phyloP scores from a whole-genome alignment of 2,329 filamentous ascomycete species.

The Parafenestella ontariensis region DNA sequence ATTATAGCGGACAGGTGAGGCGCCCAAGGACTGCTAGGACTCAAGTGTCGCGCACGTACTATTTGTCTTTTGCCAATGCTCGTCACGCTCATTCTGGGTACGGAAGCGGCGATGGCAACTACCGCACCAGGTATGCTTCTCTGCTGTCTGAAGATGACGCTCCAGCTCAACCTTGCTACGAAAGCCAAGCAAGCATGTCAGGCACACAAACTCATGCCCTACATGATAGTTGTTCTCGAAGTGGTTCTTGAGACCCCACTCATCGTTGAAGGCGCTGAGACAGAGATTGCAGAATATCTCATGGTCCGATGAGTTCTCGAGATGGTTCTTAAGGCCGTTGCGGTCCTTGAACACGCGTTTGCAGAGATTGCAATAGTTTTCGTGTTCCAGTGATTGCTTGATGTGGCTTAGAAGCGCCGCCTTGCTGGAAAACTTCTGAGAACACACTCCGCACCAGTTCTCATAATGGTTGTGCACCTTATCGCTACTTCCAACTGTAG shows the following conservation, averaged over 20 bases:
- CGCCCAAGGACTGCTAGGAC: too few species aligned
- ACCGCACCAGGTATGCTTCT: constrained; percentile 39
- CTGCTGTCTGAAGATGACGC: constrained; percentile 29
- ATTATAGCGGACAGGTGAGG: too few species aligned
- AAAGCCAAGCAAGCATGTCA: constrained; percentile 40
- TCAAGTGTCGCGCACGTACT: constrained; percentile 18
- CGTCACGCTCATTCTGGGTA: constrained; percentile 41
- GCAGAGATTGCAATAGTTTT: constrained; percentile 47
- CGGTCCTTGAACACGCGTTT: constrained; percentile 44
- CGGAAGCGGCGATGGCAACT: constrained; percentile 37
- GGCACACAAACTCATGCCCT: constrained; percentile 37
- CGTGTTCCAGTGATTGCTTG: constrained; percentile 33
- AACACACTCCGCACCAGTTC: constrained; percentile 46
- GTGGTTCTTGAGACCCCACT: constrained; percentile 42
- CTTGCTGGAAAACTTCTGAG: constrained; percentile 30
- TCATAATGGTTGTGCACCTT: constrained; percentile 26
- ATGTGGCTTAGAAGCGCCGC: constrained; percentile 30
- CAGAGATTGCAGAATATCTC: constrained; percentile 42
- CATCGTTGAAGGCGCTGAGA: constrained; percentile 42
- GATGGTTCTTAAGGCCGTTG: constrained; percentile 45
- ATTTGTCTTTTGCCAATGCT: constrained; percentile 39
- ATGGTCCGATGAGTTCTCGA: constrained; percentile 40
- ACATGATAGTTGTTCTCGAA: constrained; percentile 42
- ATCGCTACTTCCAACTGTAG: constrained; percentile 14
- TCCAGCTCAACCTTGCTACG: constrained; percentile 26